These are phyloP conservation scores for Peronospora destructor DNA, from an alignment of 352 stramenopile genomes.

Conservation along the genomic window DNA sequence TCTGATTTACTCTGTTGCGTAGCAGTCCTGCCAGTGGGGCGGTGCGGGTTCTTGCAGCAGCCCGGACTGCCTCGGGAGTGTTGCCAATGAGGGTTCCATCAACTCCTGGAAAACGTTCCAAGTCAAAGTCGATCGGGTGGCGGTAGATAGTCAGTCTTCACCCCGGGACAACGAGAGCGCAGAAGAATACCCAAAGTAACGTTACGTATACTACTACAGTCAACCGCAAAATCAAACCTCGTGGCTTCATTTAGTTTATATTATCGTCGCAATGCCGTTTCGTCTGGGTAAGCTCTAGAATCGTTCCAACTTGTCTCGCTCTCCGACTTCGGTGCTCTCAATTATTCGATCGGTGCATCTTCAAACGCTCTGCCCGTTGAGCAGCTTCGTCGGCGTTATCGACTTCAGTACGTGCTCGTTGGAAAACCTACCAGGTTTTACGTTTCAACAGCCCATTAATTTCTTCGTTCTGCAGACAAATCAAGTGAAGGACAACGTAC, in stretches of 20 bases:
- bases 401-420: slow-evolving; percentile 60
- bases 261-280: slow-evolving; percentile 15
- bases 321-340: slow-evolving; percentile 17
- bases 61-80: slow-evolving; percentile 15
- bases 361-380: slow-evolving; percentile 49
- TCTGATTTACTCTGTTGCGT: slow-evolving; percentile 11
- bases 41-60: slow-evolving; percentile 35
- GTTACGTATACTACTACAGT: slow-evolving; percentile 31
- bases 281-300: slow-evolving; percentile 31
- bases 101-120: slow-evolving; percentile 32
- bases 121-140: slow-evolving; percentile 67
- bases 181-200: slow-evolving; percentile 16
- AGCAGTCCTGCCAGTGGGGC: slow-evolving; percentile 25
- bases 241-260: slow-evolving; percentile 8
- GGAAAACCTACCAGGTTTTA: slow-evolving; percentile 38
- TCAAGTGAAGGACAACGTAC: slow-evolving; percentile 10
- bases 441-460: background rate
- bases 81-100: slow-evolving; percentile 26
- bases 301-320: slow-evolving; percentile 18
- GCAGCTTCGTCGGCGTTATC: slow-evolving; percentile 54
- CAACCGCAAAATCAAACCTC: slow-evolving; percentile 12
- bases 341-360: slow-evolving; percentile 33
- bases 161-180: background rate
- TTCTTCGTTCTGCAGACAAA: background rate
- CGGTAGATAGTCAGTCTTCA: slow-evolving; percentile 40